Evolutionary conservation across 306 rosid genomes (phyloP).

Genomic region (Geum urbanum): DNA sequence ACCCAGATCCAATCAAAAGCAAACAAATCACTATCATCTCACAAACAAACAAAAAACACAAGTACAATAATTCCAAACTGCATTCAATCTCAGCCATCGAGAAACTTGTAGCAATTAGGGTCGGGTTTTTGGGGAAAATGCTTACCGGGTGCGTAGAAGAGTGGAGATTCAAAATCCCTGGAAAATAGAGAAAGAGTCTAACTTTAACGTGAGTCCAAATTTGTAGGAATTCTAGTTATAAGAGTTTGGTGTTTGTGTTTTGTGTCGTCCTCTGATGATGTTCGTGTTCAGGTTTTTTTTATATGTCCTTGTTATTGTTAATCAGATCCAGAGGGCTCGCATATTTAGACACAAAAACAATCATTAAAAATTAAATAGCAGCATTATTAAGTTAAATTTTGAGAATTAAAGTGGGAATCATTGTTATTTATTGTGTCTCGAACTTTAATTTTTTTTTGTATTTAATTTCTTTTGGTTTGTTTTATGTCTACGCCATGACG

Average conservation of each 20-base stretch:
- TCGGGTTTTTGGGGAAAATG: slow-evolving; percentile 38
- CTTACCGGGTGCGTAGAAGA: slow-evolving; percentile 32
- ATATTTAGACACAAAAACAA: slow-evolving; percentile 20
- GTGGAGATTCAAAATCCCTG: slow-evolving; percentile 48
- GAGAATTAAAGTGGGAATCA: slow-evolving; percentile 10
- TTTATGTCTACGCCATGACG: slow-evolving; percentile 1
- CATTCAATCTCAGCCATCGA: slow-evolving; percentile 15
- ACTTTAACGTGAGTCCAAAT: slow-evolving; percentile 42
- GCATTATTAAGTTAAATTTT: neutral
- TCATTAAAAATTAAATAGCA: neutral
- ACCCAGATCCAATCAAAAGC: slow-evolving; percentile 44
- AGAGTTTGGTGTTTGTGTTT: neutral
- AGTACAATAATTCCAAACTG: slow-evolving; percentile 6
- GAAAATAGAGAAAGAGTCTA: slow-evolving; percentile 9
- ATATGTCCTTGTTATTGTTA: slow-evolving; percentile 9
- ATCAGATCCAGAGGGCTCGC: slow-evolving; percentile 29
- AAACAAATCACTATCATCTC: slow-evolving; percentile 18
- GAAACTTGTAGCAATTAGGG: slow-evolving; percentile 37
- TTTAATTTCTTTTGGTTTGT: neutral
- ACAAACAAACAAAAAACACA: slow-evolving; percentile 10
- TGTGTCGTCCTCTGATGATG: no score
- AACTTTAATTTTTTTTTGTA: slow-evolving; percentile 6
- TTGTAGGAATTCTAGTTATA: slow-evolving; percentile 35
- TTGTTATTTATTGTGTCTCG: slow-evolving; percentile 14
- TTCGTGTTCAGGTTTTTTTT: slow-evolving; percentile 14